Percentiles rank a stretch among this genome's conserved stretches.
phyloP scores from a whole-genome alignment of 2,329 filamentous ascomycete genomes.

The Penicillium sp. region DNA sequence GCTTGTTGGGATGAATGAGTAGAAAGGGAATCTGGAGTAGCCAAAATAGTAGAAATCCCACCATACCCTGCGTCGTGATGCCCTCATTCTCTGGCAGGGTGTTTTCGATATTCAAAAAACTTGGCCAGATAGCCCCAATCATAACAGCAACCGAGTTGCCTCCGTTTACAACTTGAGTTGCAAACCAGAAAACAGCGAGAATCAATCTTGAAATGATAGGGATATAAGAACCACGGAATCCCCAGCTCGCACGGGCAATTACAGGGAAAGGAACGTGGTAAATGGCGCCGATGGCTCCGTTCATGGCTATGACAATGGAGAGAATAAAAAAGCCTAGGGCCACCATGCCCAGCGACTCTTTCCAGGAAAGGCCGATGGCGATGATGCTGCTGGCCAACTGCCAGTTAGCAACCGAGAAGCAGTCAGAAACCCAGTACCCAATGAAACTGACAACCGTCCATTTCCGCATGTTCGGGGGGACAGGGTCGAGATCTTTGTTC shows the following conservation, averaged over 20 bases:
- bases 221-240: constrained; percentile 56
- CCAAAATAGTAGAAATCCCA: constrained; percentile 44
- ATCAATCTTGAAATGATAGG: constrained; percentile 52
- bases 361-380: constrained; percentile 52
- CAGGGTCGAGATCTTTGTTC: neutral
- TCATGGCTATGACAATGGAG: constrained; percentile 58
- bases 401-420: constrained; percentile 54
- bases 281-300: constrained; percentile 52
- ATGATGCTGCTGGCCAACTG: constrained; percentile 50
- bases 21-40: constrained; percentile 44
- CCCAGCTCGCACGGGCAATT: constrained; percentile 53
- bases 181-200: constrained; percentile 60
- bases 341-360: constrained; percentile 48
- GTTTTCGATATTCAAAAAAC: constrained; percentile 35
- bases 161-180: constrained; percentile 63
- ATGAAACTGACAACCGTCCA: neutral
- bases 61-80: constrained; percentile 45
- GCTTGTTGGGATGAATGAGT: constrained; percentile 40
- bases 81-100: constrained; percentile 38
- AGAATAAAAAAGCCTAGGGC: constrained; percentile 51
- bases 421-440: constrained; percentile 51
- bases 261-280: constrained; percentile 57
- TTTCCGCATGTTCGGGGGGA: neutral
- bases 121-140: constrained; percentile 51
- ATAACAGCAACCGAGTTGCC: constrained; percentile 52